Base-by-base conservation (phyloP, 371 early-diverging fungal genomes). In the Coemansia sp. region DNA sequence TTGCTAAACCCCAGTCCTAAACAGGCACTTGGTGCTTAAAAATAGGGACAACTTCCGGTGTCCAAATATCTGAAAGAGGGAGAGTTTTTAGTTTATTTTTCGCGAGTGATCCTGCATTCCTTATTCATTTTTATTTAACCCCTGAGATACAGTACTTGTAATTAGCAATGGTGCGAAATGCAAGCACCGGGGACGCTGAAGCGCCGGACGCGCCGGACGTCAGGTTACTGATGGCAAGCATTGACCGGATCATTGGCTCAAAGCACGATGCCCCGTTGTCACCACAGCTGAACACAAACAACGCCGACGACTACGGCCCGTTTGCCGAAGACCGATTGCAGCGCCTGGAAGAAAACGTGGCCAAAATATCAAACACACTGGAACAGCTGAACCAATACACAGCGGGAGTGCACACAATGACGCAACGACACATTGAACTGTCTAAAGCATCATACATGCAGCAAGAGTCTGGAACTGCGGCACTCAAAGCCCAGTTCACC, bases 391-490 rank as follows among this genome's bases (percentile, higher is more conserved):
- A 54, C n/a, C 61, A 60, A 32, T 32, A 58, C 15, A 28, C 60
- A 32, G 57, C 23, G 17, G 61, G 65, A 8, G 21, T 70, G 15
- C 48, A 65, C 8, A 61, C 60, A 4, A 40, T 63, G 48, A 41
- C 55, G 5, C 28, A 56, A 12, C 56, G 58, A 29, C 70, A 73
- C 23, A 49, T 51, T 32, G 59, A 64, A 26, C 61, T 70, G 28
- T 23, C 63, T 15, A 46, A 63, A 19, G 57, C 61, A 44, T 57
- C 59, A 41, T 53, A 57, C 29, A 9, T 49, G n/a, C 73, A 70
- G 11, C 61, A 70, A 8, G 73, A 69, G 17, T 52, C 61, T 6
- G 17, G 24, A 8, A 13, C 5, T 6, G 36, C 17, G 11, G 29
- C 8, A 21, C 32, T 49, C 28, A 21, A n/a, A 32, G 4, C 51